These are phyloP conservation scores for Globisporangium nagaii DNA, from an alignment of 352 stramenopile genomes.

Conservation along the genomic window DNA sequence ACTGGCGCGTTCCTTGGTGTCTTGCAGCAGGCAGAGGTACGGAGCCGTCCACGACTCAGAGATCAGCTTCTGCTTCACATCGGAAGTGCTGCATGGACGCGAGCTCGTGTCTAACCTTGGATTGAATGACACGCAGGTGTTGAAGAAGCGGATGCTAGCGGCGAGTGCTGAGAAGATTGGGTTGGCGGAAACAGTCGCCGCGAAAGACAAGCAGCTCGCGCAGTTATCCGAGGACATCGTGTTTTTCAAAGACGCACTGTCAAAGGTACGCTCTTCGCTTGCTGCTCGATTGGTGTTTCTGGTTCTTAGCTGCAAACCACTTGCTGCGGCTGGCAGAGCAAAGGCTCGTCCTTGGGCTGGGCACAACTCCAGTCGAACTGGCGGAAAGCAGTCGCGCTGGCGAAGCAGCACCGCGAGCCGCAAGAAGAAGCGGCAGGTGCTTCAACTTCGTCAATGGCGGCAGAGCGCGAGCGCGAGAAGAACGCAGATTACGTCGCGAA, in stretches of 20 bases:
- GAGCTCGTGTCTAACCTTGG: too few relatives aligned
- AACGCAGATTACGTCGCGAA: slow-evolving; percentile 5
- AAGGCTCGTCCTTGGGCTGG: slow-evolving; percentile 9
- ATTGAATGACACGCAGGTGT: slow-evolving; percentile 13
- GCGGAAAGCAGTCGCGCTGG: slow-evolving; percentile 7
- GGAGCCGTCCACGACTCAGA: too few relatives aligned
- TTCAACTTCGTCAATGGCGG: background rate
- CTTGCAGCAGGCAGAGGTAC: slow-evolving; percentile 45
- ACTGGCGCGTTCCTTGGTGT: slow-evolving; percentile 33
- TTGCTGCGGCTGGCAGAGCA: slow-evolving; percentile 14
- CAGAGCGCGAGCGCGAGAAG: background rate
- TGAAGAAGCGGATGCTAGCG: slow-evolving; percentile 33
- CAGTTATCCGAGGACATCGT: slow-evolving; percentile 41
- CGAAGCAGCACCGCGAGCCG: slow-evolving; percentile 5
- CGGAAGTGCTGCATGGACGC: too few relatives aligned
- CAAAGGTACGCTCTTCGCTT: slow-evolving; percentile 15
- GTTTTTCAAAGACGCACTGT: slow-evolving; percentile 61
- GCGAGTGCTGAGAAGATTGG: slow-evolving; percentile 30
- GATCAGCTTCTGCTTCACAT: background rate
- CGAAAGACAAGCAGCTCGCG: slow-evolving; percentile 26
- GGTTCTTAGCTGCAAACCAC: background rate
- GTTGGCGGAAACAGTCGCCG: slow-evolving; percentile 19
- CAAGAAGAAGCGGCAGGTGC: background rate
- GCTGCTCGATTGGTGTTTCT: too few relatives aligned
- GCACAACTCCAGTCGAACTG: slow-evolving; percentile 13